These are phyloP conservation scores for Stemphylium vesicarium DNA, from an alignment of 2,329 filamentous ascomycete genomes.

Conservation along the genomic window DNA sequence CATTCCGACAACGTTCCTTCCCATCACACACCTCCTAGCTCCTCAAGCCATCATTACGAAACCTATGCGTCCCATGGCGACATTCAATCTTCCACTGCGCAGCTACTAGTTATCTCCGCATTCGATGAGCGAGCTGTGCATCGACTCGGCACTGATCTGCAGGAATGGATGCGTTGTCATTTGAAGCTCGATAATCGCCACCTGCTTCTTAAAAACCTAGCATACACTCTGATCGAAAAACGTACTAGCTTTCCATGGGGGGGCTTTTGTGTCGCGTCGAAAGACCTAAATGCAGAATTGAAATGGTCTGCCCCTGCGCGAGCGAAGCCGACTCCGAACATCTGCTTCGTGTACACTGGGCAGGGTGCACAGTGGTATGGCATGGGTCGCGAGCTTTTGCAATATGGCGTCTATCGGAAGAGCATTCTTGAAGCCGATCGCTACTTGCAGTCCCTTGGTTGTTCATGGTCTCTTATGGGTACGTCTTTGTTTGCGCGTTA, in stretches of 20 bases:
- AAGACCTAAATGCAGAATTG: not conserved
- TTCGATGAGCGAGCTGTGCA: slow-evolving; percentile 14
- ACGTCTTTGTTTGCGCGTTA: not conserved
- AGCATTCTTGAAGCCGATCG: slow-evolving; percentile 16
- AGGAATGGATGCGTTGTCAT: slow-evolving; percentile 6
- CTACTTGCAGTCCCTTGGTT: slow-evolving; percentile 20
- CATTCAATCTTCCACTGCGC: not conserved
- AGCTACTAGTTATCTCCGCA: slow-evolving; percentile 9
- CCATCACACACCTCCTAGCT: not conserved
- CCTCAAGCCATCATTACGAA: not conserved
- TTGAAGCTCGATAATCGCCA: not conserved
- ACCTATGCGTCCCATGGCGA: not conserved
- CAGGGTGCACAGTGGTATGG: slow-evolving; percentile 40
- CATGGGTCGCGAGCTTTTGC: slow-evolving; percentile 33
- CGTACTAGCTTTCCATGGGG: slow-evolving; percentile 20
- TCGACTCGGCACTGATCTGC: not conserved
- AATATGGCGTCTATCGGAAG: slow-evolving; percentile 15
- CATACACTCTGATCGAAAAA: slow-evolving; percentile 15
- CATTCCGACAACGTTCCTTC: not conserved
- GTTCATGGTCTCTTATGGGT: slow-evolving; percentile 20
- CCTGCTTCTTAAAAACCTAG: slow-evolving; percentile 9
- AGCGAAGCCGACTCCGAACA: not conserved
- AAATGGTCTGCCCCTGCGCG: slow-evolving; percentile 8
- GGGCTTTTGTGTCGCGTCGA: not conserved
- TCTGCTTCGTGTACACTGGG: slow-evolving; percentile 38